Evolutionary conservation across 176 grass and related monocot species (phyloP).

Genomic region (Echinochloa phyllopogon): DNA sequence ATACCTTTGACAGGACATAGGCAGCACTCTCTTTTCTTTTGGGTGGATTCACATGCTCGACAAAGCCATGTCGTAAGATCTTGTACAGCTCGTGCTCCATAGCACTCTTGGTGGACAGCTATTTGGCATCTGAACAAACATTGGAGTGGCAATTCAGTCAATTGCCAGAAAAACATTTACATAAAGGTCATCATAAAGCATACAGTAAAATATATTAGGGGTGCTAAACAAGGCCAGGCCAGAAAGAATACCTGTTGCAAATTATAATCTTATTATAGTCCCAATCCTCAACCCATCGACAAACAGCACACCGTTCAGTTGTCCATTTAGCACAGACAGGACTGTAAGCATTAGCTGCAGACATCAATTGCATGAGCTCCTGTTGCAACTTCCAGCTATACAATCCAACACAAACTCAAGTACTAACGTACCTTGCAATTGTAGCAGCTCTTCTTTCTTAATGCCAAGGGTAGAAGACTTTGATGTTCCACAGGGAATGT

Average conservation of each 20-base stretch:
- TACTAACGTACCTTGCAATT: conserved; percentile 46
- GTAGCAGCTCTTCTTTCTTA: conserved; percentile 61
- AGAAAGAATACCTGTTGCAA: conserved; percentile 83
- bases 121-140: conserved; percentile 84
- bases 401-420: conserved; percentile 31
- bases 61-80: conserved; percentile 95
- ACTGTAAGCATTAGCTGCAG: conserved; percentile 71
- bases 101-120: conserved; percentile 96
- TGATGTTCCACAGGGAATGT: conserved; percentile 45
- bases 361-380: conserved; percentile 29
- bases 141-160: conserved; percentile 17
- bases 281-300: conserved; percentile 98
- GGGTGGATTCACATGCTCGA: conserved; percentile 76
- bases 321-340: conserved; percentile 90
- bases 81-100: conserved; percentile 65
- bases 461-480: conserved; percentile 45
- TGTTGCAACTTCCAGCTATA: conserved; percentile 21
- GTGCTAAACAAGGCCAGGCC: background rate
- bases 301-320: conserved; percentile 94
- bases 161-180: background rate
- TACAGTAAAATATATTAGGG: background rate
- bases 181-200: background rate
- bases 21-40: conserved; percentile 74
- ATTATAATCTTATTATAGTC: conserved; percentile 99
- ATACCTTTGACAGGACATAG: conserved; percentile 94